These are phyloP conservation scores for Suillus brevipes DNA, from an alignment of 768 basidiomycete genomes.

Conservation along the genomic window DNA sequence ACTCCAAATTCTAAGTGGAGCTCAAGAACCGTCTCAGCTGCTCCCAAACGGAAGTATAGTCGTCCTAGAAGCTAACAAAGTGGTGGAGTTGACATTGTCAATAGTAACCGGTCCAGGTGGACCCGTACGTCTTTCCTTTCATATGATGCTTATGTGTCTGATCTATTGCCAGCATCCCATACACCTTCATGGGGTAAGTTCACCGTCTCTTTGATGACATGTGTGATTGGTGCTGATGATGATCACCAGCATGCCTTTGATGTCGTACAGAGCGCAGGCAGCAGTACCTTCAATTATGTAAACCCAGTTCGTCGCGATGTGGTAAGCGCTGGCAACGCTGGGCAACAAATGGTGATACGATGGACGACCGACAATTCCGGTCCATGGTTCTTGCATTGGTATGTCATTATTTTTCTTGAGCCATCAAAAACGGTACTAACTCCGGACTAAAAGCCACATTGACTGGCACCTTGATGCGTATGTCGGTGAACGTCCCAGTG, in stretches of 20 bases:
- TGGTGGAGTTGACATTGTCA: conserved; percentile 22
- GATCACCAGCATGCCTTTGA: conserved; percentile 43
- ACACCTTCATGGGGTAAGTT: conserved; percentile 44
- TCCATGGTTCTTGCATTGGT: conserved; percentile 33
- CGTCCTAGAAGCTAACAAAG: conserved; percentile 26
- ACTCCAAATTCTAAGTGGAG: conserved; percentile 45
- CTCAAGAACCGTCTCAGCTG: conserved; percentile 28
- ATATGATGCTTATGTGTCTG: background rate
- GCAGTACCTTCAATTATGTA: conserved; percentile 37
- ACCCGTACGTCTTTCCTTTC: background rate
- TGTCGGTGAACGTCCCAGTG: background rate
- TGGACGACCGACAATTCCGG: conserved; percentile 57
- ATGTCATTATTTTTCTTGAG: background rate
- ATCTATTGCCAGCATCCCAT: conserved; percentile 38
- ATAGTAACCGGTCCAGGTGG: conserved; percentile 10
- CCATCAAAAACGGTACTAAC: background rate
- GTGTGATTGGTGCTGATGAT: background rate
- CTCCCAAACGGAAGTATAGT: conserved; percentile 27
- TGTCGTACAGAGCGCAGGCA: conserved; percentile 45
- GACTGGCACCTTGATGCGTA: conserved; percentile 23
- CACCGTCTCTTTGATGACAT: background rate
- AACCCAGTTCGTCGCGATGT: conserved; percentile 59
- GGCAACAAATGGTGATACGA: conserved; percentile 39
- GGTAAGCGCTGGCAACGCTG: conserved; percentile 28
- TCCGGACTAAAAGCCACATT: conserved; percentile 13